Base-by-base conservation (phyloP, 75 land plant species). In the Sequoiadendron giganteum region DNA sequence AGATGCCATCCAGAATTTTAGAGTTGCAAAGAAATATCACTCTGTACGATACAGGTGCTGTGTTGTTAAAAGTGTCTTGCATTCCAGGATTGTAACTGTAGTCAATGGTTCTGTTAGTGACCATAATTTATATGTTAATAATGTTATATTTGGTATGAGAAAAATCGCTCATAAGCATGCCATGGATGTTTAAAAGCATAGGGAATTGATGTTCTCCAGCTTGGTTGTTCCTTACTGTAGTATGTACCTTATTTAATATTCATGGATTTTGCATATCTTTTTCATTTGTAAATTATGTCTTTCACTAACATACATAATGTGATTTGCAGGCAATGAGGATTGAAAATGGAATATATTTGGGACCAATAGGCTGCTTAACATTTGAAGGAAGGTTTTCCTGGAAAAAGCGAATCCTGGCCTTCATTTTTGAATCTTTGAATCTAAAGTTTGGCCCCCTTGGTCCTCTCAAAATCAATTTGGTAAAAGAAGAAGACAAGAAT, bases 261-360 rank as follows among this genome's bases (percentile, higher is more conserved):
- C n/a, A 82, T n/a, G 47, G 32, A 3, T 82, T 45, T 82, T 25
- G 21, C 32, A 82, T n/a, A 14, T 47, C 49, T 82, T 47, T 28
- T 47, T 82, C 32, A 82, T 25, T 25, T 47, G 32, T 25, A 28
- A 1, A 75, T 13, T 25, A 3, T 13, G 25, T 82, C 34, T 47
- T 54, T n/a, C 3, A 82, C n/a, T 82, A 45, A 10, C 48, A 47
- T 47, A 25, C 48, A 47, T 47, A 54, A 47, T 82, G 52, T 82
- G 34, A 68, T 77, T 34, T 25, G 85, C 90, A 98, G 99, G 96
- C 91, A 75, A 97, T 89, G 88, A 93, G 93, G 82, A 97, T 97
- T 55, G 96, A 97, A 88, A 98, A 98, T 86, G 99, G 99, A 45
- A 90, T 98, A 5, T 98, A 91, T 87, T 93, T 98, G 32, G 97